Base-by-base conservation (phyloP, 1,284 basidiomycete species). In the Cutaneotrichosporon sp. region DNA sequence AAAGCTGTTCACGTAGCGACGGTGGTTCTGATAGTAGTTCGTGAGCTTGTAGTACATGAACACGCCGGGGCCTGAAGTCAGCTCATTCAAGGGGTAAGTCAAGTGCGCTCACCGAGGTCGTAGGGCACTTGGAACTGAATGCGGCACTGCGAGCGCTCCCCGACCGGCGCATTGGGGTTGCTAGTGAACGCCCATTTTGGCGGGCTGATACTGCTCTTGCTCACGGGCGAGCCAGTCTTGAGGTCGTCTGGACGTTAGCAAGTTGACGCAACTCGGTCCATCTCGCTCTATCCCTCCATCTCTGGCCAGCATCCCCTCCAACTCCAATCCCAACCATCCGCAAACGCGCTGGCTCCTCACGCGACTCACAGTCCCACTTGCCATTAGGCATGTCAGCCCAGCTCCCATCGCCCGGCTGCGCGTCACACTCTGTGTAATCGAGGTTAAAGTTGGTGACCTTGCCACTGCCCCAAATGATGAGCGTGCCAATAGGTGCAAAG, bases 1-100 rank as follows among this genome's bases (percentile, higher is more conserved):
- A 61, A 93, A 82, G 76, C 91, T 96, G 83, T 96, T 92, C 66
- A 99, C 94, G 77, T 99, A 99, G 74, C 97, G 87, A 56, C 97
- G 88, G 80, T 99, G 97, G 80, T 99, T 99, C 84, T 99, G 97
- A 82, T 89, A 99, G 84, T 92, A 96, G 82, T 93, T 93, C 64
- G 90, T 91, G 78, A 96, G 87, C 81, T 93, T 92, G 86, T 99
- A 99, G 83, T 99, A 99, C 69, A 98, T 84, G 75, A 99, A 89
- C 4, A 99, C 90, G 38, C 89, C 85, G 21, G 86, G 81, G 8
- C 86, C 81, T 80, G 26, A 4, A 2, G 58, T 52, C 26, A 42
- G 31, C 51, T 14, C 8, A n/a, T 18, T 50, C 1, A 40, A 16
- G 16, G 34, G 18, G 8, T 13, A 36, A 32, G 5, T 5, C 14